Conservation (phyloP, 257 asterid species). For the Petrea volubilis region DNA sequence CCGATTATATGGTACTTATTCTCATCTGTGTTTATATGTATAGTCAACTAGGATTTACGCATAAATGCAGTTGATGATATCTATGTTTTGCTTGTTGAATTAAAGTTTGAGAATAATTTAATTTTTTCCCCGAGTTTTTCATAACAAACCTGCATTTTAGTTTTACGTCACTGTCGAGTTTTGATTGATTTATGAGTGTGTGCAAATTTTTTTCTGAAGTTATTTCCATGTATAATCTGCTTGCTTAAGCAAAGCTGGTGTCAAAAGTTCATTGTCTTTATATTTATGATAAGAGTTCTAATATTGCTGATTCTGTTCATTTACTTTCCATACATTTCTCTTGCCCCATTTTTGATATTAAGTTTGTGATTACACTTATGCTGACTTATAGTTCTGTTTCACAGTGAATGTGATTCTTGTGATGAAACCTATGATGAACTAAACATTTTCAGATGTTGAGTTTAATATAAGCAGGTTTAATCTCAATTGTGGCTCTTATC, state of each 20-base stretch:
- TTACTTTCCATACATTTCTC: neutral
- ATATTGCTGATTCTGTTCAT: neutral
- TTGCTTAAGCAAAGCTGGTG: neutral
- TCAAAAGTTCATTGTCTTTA: neutral
- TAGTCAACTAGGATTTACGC: neutral
- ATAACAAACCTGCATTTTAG: neutral
- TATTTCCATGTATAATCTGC: neutral
- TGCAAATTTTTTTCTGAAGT: neutral
- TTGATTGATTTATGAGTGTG: neutral
- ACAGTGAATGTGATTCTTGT: neutral
- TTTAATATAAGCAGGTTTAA: neutral
- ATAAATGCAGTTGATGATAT: neutral
- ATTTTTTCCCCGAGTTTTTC: neutral
- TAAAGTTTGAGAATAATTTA: neutral
- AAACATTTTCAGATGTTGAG: neutral
- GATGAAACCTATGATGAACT: neutral
- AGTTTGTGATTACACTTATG: neutral
- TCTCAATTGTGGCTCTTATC: neutral
- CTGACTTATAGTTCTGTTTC: neutral
- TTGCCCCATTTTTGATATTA: neutral
- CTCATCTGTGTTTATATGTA: neutral
- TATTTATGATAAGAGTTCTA: neutral
- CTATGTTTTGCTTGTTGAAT: neutral
- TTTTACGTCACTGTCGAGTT: neutral
- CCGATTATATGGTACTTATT: slow-evolving; percentile 71